These are phyloP conservation scores for Gyromitra esculenta DNA, from an alignment of 2,329 filamentous ascomycete genomes.

Conservation along the genomic window DNA sequence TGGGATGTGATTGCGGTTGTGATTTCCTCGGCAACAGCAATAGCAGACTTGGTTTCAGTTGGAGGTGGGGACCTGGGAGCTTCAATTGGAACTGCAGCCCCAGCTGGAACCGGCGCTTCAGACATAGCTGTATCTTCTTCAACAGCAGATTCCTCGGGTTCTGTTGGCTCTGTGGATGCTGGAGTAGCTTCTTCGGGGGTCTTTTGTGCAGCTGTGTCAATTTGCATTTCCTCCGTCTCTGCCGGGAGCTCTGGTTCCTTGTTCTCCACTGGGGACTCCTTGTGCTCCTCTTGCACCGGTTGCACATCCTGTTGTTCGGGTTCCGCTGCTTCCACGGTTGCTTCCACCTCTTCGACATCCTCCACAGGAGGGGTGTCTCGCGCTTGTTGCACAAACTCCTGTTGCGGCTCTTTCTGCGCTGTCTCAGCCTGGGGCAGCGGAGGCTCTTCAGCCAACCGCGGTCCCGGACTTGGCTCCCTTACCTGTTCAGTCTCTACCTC, in stretches of 20 bases:
- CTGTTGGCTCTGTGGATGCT: background rate
- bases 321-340: slow-evolving; percentile 46
- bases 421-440: slow-evolving; percentile 27
- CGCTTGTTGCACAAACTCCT: slow-evolving; percentile 24
- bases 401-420: slow-evolving; percentile 45
- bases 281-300: background rate
- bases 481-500: background rate
- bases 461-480: slow-evolving; percentile 19
- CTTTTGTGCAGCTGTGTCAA: slow-evolving; percentile 29
- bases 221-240: slow-evolving; percentile 49
- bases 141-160: slow-evolving; percentile 53
- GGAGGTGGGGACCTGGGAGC: slow-evolving; percentile 13
- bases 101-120: slow-evolving; percentile 39
- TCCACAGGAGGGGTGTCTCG: background rate
- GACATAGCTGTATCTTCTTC: slow-evolving; percentile 55
- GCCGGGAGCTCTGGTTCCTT: slow-evolving; percentile 37
- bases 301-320: slow-evolving; percentile 31
- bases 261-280: slow-evolving; percentile 27
- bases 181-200: slow-evolving; percentile 36
- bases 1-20: slow-evolving; percentile 23
- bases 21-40: slow-evolving; percentile 12
- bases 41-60: slow-evolving; percentile 9
- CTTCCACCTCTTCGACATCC: slow-evolving; percentile 27
- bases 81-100: slow-evolving; percentile 1
- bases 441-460: background rate